Base-by-base conservation (phyloP, 495 filamentous ascomycete genomes). In the Sabuloglossum arenarium region DNA sequence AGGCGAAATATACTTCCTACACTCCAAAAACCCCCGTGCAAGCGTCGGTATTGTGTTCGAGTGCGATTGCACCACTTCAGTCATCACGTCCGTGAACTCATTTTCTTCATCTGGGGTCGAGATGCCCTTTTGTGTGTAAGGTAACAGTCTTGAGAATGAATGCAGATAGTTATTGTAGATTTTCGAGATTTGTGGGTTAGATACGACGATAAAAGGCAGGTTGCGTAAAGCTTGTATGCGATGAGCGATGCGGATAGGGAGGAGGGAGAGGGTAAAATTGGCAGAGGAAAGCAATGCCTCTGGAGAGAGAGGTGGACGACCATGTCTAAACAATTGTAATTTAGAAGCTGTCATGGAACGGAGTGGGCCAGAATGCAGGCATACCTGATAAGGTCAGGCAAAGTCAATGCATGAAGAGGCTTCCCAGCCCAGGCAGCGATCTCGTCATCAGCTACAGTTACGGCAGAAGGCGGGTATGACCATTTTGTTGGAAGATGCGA, bases 131-230 rank as follows among this genome's bases (percentile, higher is more conserved):
- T 83, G 64, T 64, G 86, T 84, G 67, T 86, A 95, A 1, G 86
- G 85, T 0, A 96, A 76, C 6, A 98, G 75, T 3, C 86, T 93
- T 4, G 85, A 88, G 1, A 97, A 73, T 4, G 86, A 94, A 64
- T 95, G 88, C 42, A 90, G 70, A 68, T 98, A 98, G 68, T 94
- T 96, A 64, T 85, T 78, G 70, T 96, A 95, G 56, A 98, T 97
- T 60, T 79, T 80, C 30, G 82, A 81, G 54, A 97, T 86, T 63
- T 94, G 84, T 0, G 88, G 85, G 66, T 97, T 97, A 0, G 90
- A 88, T 19, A 98, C 91, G 47, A 98, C 89, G 62, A 98, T 98
- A 68, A 85, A 98, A 1, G 91, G 93, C 3, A 98, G 78, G 68
- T 94, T 94, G 56, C 90, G 81, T 12, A 98, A 70, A 1, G 85